Conservation (phyloP, 331 rosid species). For the Quercus lobata region DNA sequence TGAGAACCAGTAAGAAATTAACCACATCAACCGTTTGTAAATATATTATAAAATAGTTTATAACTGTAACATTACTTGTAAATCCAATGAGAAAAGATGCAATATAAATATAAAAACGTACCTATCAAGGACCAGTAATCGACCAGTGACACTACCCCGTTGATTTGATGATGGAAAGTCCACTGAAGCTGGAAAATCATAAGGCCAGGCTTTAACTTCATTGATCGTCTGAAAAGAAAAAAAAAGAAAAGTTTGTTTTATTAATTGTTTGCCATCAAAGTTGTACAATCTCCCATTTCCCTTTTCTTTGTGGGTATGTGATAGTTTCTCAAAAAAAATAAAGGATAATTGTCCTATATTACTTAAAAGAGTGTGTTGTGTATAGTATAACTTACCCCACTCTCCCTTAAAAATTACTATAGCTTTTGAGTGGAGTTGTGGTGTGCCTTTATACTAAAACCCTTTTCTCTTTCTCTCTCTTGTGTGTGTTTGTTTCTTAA, state of each 20-base stretch:
- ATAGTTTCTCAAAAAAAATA: too few species aligned
- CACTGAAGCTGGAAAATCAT: slow-evolving; percentile 80
- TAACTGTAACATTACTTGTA: rapidly evolving
- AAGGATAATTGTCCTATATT: too few species aligned
- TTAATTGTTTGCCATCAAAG: background rate
- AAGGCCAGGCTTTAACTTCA: slow-evolving; percentile 86
- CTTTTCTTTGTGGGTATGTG: too few species aligned
- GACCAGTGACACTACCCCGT: slow-evolving; percentile 63
- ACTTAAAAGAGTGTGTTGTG: too few species aligned
- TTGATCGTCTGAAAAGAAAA: slow-evolving; percentile 40
- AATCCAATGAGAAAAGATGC: too few species aligned
- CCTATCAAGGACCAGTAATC: slow-evolving; percentile 68
- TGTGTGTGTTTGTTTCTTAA: too few species aligned
- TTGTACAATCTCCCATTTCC: background rate
- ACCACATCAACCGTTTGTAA: rapidly evolving
- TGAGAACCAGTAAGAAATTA: rapidly evolving
- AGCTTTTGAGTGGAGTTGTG: too few species aligned
- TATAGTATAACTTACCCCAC: too few species aligned
- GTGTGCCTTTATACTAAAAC: too few species aligned
- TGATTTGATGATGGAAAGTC: slow-evolving; percentile 62
- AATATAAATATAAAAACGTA: background rate
- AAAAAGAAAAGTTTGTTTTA: background rate
- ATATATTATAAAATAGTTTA: too few species aligned
- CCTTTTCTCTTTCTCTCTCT: too few species aligned
- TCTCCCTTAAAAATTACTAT: too few species aligned